Evolutionary conservation across 495 filamentous ascomycete genomes (phyloP), one percentile per base, ranked within the genome.

Genomic region (Jackrogersella multiformis): DNA sequence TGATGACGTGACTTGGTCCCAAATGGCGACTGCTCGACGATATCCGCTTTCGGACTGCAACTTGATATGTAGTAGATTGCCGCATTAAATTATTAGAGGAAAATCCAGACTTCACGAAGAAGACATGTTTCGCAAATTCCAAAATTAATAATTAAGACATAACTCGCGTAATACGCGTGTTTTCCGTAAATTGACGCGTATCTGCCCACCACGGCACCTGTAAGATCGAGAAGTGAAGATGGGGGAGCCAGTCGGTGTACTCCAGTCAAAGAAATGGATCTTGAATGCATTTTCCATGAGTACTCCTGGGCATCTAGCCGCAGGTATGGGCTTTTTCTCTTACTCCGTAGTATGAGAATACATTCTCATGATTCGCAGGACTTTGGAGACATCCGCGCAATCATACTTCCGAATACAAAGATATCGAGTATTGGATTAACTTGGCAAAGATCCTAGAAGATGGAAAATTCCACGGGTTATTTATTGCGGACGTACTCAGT

Each of bases 361-460:
- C n/a, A 51, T 18, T 2, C 13, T 51, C 4, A 51, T 8, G 5
- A 4, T 32, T 51, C 6, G n/a, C 13, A 52, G 48, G 48, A 21
- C 48, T 52, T 21, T 52, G 48, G 48, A 52, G 28, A 16, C 48
- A 52, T 35, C 48, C 48, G 28, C 48, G 48, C 30, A 52, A 52
- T 21, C 48, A 34, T 21, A 52, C 28, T 6, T 52, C 48, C 5
- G 48, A 52, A 21, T 52, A 52, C 48, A 52, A 34, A 15, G 28
- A 52, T 35, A 35, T 52, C 10, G 48, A 52, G 4, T 52, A 52
- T 35, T 52, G 48, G 48, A 35, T 35, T 15, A 35, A 52, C 30
- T 21, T 52, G 28, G 48, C 48, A 13, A 52, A 52, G 48, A 35
- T 35, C 9, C 12, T 52, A 2, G 48, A 52, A 52, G 30, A 32